A percentile compares a stretch with the other conserved stretches of the same genome.
Evolutionary conservation across 2,329 filamentous ascomycete species (phyloP).

Genomic region (Thielaviopsis populi): DNA sequence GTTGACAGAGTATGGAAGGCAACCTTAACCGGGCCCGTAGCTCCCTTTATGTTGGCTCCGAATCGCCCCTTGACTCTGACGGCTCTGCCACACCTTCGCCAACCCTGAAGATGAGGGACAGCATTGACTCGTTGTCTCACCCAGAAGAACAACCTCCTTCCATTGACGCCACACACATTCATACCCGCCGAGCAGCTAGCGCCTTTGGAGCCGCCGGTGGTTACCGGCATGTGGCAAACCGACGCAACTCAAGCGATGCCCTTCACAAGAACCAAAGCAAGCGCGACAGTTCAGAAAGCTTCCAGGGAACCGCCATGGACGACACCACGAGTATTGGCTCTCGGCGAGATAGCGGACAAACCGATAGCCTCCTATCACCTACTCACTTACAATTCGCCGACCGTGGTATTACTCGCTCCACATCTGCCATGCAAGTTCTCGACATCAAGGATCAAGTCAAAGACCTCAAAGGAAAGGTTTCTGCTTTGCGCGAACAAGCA

Average conservation of each 20-base stretch:
- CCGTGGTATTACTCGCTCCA: slow-evolving; percentile 44
- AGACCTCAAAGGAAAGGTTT: slow-evolving; percentile 72
- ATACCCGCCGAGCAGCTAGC: slow-evolving; percentile 45
- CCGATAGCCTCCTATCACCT: slow-evolving; percentile 29
- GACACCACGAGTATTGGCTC: slow-evolving; percentile 23
- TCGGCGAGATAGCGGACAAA: slow-evolving; percentile 13
- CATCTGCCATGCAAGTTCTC: slow-evolving; percentile 58
- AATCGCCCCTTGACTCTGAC: slow-evolving; percentile 26
- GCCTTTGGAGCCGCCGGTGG: slow-evolving; percentile 45
- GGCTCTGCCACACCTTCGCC: slow-evolving; percentile 38
- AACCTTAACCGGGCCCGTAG: slow-evolving; percentile 68
- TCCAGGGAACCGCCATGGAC: slow-evolving; percentile 40
- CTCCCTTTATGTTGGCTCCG: slow-evolving; percentile 39
- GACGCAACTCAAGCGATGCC: slow-evolving; percentile 14
- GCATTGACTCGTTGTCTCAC: slow-evolving; percentile 20
- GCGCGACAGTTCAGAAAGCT: slow-evolving; percentile 26
- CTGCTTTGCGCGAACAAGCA: slow-evolving; percentile 60
- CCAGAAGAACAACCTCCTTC: slow-evolving; percentile 21
- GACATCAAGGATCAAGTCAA: slow-evolving; percentile 72
- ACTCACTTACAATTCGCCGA: slow-evolving; percentile 30
- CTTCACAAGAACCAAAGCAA: neutral
- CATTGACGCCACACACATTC: slow-evolving; percentile 21
- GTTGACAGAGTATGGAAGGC: slow-evolving; percentile 85
- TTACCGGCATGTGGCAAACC: slow-evolving; percentile 31
- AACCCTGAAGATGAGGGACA: slow-evolving; percentile 25